Percentiles rank a stretch among this genome's conserved stretches.
Conservation (phyloP, 2,329 filamentous ascomycete genomes). For the Scortechinia acanthostroma region DNA sequence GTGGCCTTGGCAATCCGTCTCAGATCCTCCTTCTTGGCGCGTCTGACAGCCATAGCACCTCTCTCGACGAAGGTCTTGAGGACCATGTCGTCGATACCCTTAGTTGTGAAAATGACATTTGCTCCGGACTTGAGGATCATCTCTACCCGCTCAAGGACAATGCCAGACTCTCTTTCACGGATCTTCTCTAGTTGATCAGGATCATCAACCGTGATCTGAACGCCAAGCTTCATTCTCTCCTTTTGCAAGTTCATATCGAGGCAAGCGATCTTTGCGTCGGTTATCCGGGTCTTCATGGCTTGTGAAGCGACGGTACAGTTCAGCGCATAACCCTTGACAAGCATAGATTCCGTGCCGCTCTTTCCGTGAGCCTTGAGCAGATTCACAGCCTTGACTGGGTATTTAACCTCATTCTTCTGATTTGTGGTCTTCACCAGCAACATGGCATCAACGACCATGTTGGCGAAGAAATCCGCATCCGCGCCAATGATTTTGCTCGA, state of each 20-base stretch:
- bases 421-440: slow-evolving; percentile 89
- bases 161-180: slow-evolving; percentile 81
- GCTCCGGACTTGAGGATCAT: slow-evolving; percentile 96
- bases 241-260: slow-evolving; percentile 98
- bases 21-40: slow-evolving; percentile 98
- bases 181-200: slow-evolving; percentile 97
- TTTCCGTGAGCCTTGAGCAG: slow-evolving; percentile 97
- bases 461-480: slow-evolving; percentile 92
- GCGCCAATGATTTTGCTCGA: slow-evolving; percentile 96
- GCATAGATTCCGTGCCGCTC: slow-evolving; percentile 63
- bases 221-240: slow-evolving; percentile 97
- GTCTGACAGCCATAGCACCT: slow-evolving; percentile 88
- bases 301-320: slow-evolving; percentile 99
- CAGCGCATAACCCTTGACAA: slow-evolving; percentile 92
- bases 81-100: slow-evolving; percentile 94
- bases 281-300: slow-evolving; percentile 88
- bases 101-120: slow-evolving; percentile 92
- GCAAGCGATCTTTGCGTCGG: slow-evolving; percentile 91
- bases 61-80: slow-evolving; percentile 91
- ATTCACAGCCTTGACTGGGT: slow-evolving; percentile 98
- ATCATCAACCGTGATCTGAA: slow-evolving; percentile 96
- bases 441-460: slow-evolving; percentile 96
- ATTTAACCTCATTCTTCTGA: slow-evolving; percentile 84
- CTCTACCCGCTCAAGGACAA: slow-evolving; percentile 87
- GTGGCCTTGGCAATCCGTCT: slow-evolving; percentile 93